Base-by-base conservation (phyloP, 306 rosid species). In the Castanea crenata region DNA sequence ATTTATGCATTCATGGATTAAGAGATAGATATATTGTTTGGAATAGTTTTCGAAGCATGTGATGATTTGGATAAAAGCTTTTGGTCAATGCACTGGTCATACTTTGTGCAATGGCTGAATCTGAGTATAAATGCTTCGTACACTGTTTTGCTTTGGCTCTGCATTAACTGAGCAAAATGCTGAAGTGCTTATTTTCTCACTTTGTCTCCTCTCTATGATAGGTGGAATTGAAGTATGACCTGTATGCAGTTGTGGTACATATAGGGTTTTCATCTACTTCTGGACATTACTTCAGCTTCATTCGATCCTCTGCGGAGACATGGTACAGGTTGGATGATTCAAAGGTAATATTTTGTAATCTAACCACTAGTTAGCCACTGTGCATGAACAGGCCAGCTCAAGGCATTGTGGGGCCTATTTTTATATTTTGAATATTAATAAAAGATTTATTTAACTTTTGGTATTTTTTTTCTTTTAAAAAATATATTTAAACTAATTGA, bases 281-380 rank as follows among this genome's bases (percentile, higher is more conserved):
- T 46, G 97, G 98, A 32, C 98, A 95, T 88, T 95, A 95, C 83
- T 91, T 89, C 70, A 86, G 92, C 86, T 91, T 89, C 76, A 81
- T 95, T 78, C 95, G 98, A 25, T 84, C 98, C 51, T 85, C 93
- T 62, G 92, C 96, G 13, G 90, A 88, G 73, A 77, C 88, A 71
- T 95, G 99, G 99, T 83, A 91, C 82, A 77, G 80, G 78, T 55
- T 95, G 85, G 98, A 95, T 80, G 99, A 95, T 85, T 80, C 89
- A 9, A 81, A 74, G 99, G 99, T 95, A 86, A 65, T 38, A 41
- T 73, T 27, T 35, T 35, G 6, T 68, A 34, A 68, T 68, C 21
- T 35, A 68, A 19, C 46, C 15, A 19, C 51, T 68, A 73, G 13
- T 55, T 4, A 20, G 27, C 41, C 5, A 31, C 64, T 13, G 62